A percentile compares a stretch with the other conserved stretches of the same genome.
phyloP scores from a whole-genome alignment of 2,329 filamentous ascomycete species.

The Seiridium unicorne region DNA sequence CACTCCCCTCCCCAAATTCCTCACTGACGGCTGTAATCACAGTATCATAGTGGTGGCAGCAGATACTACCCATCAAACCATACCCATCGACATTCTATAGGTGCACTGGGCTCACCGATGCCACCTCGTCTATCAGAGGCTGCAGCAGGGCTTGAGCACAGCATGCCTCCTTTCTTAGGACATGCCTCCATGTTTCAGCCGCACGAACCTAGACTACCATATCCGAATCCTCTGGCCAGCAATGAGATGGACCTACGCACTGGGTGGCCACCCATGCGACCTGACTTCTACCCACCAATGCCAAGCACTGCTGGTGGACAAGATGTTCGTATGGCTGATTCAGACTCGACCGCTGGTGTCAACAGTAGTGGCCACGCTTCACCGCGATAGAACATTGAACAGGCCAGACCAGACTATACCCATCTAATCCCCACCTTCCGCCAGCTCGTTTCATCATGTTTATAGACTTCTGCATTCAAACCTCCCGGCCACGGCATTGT shows the following conservation, averaged over 20 bases:
- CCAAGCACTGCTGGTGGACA: neutral
- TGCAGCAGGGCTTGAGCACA: neutral
- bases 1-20: neutral
- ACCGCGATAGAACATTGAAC: too few relatives aligned
- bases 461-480: neutral
- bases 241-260: neutral
- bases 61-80: neutral
- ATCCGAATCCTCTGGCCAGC: neutral
- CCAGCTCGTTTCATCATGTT: neutral
- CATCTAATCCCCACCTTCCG: too few relatives aligned
- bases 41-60: neutral
- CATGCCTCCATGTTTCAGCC: neutral
- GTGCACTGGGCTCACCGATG: neutral
- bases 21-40: neutral
- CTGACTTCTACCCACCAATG: neutral
- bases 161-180: neutral
- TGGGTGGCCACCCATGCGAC: neutral
- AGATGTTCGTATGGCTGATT: neutral
- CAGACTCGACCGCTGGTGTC: neutral
- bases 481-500: too few relatives aligned
- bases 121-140: neutral
- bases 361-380: too few relatives aligned
- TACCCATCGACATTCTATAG: neutral
- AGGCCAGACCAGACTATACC: too few relatives aligned
- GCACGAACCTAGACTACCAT: neutral